These are phyloP conservation scores for Talaromyces pinophilus DNA, from an alignment of 2,329 filamentous ascomycete species.

Conservation along the genomic window DNA sequence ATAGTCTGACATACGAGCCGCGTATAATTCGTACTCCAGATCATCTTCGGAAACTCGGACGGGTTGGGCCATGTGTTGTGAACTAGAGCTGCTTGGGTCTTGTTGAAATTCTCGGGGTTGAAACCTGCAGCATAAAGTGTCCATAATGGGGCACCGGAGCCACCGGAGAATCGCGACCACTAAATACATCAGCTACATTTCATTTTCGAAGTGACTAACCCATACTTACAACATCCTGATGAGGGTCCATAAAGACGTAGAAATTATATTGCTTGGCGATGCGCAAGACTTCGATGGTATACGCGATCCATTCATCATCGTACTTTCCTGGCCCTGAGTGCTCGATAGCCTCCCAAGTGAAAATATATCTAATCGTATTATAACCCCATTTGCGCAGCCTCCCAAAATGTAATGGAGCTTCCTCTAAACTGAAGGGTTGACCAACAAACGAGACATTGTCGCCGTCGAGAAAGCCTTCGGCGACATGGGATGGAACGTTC, in stretches of 20 bases:
- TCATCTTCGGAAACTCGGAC: constrained; percentile 92
- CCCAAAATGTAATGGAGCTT: constrained; percentile 83
- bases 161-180: constrained; percentile 94
- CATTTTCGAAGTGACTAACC: background rate
- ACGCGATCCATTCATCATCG: constrained; percentile 89
- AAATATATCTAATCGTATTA: constrained; percentile 94
- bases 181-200: constrained; percentile 35
- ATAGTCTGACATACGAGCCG: constrained; percentile 84
- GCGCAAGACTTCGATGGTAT: constrained; percentile 82
- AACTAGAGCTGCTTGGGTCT: constrained; percentile 87
- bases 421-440: constrained; percentile 78
- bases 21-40: constrained; percentile 97
- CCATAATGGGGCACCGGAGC: constrained; percentile 96
- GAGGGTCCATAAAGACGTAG: constrained; percentile 97
- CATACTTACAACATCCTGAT: constrained; percentile 84
- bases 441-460: constrained; percentile 88
- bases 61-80: constrained; percentile 91
- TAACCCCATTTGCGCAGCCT: constrained; percentile 86
- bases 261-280: constrained; percentile 88
- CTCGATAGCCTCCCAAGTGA: constrained; percentile 99
- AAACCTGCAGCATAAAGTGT: constrained; percentile 92
- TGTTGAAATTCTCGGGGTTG: constrained; percentile 79
- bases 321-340: constrained; percentile 86
- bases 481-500: constrained; percentile 75
- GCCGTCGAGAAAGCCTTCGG: constrained; percentile 83